Evolutionary conservation across 1,284 basidiomycete genomes (phyloP), one percentile per base, ranked within the genome.

Genomic region (Ustilago nuda): DNA sequence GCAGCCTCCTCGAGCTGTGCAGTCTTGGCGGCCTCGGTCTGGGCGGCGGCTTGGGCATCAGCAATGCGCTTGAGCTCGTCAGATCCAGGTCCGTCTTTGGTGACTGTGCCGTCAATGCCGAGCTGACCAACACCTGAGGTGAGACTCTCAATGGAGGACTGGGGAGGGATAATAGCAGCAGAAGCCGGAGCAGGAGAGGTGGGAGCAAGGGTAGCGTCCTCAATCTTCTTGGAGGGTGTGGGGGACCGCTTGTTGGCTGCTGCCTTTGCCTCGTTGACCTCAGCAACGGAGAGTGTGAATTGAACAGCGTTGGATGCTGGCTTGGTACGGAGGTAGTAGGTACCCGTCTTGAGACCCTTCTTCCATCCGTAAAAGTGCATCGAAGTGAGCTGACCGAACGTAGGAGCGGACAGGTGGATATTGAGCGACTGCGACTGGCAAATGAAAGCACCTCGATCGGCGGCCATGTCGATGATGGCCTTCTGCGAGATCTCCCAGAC

Each of bases 301-400:
- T 99, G 95, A 87, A 97, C 95, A 45, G 97, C 97, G 84, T 94
- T 92, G 33, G 94, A 93, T 9, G 95, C 94, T 2, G 97, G 94
- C 61, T 93, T 90, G 50, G 97, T 98, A 65, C 97, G 92, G 58
- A 99, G 90, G 88, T 99, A 98, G 88, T 89, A 88, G 41, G 80
- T 79, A 50, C 84, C 97, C 0, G 97, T 99, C 91, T 99, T 99
- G 85, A 99, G 88, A 33, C 97, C 97, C 88, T 94, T 94, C 91
- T 97, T 97, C 97, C 96, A 99, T 30, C 95, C 97, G 87, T 99
- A 98, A 88, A 99, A 99, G 89, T 99, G 97, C 96, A 98, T 99
- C 80, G 93, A 82, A 19, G 82, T 82, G 65, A 99, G 89, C 87
- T 99, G 97, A 19, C 94, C 94, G 79, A 93, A 90, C 11, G 94